Conservation (phyloP, 1,284 basidiomycete genomes). For the Ceratobasidium sp. region DNA sequence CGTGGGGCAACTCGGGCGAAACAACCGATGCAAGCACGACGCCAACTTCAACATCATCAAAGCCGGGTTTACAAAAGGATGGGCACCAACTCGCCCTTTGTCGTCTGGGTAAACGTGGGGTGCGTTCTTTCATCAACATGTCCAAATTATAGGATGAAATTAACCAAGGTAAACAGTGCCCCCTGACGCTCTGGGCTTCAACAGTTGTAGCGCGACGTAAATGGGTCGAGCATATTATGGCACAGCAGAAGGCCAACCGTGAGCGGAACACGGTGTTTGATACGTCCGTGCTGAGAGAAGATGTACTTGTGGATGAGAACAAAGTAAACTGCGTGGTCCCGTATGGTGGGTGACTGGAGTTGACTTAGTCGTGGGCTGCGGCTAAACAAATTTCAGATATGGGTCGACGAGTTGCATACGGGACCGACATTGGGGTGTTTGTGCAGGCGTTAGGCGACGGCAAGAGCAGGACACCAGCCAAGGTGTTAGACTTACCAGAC, state of each 20-base stretch:
- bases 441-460: constrained; percentile 85
- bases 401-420: constrained; percentile 92
- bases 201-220: constrained; percentile 89
- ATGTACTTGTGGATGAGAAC: constrained; percentile 84
- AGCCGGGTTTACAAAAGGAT: constrained; percentile 69
- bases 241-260: constrained; percentile 87
- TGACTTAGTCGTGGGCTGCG: no score
- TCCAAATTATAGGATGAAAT: no score
- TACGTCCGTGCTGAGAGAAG: constrained; percentile 85
- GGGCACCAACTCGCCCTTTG: constrained; percentile 94
- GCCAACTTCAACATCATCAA: constrained; percentile 1
- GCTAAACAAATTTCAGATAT: no score
- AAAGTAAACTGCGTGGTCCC: constrained; percentile 96
- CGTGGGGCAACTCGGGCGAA: constrained; percentile 51
- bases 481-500: constrained; percentile 89
- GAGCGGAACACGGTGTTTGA: constrained; percentile 91
- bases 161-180: no score
- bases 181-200: constrained; percentile 92
- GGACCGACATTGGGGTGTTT: constrained; percentile 97
- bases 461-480: constrained; percentile 84
- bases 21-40: constrained; percentile 13
- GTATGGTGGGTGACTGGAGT: constrained; percentile 80
- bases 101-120: constrained; percentile 90
- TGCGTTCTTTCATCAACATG: not conserved
- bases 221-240: constrained; percentile 93